Evolutionary conservation across 495 filamentous ascomycete genomes (phyloP).

Genomic region (Pyrenula aspistea): DNA sequence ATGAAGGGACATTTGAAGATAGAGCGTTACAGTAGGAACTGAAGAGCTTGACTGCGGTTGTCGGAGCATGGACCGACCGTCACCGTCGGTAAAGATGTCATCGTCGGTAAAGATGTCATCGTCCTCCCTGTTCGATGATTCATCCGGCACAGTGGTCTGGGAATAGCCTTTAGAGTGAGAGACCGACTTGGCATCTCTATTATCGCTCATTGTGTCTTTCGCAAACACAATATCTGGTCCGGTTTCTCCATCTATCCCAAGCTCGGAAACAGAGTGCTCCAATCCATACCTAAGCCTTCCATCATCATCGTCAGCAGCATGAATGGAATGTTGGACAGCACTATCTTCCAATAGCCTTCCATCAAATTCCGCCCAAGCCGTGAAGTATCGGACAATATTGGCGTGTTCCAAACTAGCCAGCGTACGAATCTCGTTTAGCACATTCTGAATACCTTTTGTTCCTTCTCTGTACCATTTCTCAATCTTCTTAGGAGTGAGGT

Average conservation of each 20-base stretch:
- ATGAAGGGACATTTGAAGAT: constrained; percentile 45
- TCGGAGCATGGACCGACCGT: constrained; percentile 26
- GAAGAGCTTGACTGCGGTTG: constrained; percentile 13
- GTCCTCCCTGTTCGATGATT: constrained; percentile 10
- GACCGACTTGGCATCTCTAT: constrained; percentile 30
- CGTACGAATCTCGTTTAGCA: constrained; percentile 41
- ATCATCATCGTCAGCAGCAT: neutral
- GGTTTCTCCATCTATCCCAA: neutral
- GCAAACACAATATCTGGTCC: constrained; percentile 10
- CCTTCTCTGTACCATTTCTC: constrained; percentile 32
- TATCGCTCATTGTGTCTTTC: constrained; percentile 15
- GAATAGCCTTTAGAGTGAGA: constrained; percentile 21
- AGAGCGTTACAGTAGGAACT: constrained; percentile 30
- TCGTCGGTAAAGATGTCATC: constrained; percentile 26
- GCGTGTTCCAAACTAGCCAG: constrained; percentile 40
- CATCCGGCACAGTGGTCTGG: constrained; percentile 19
- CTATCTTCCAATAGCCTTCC: constrained; percentile 17
- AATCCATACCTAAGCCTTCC: constrained; percentile 1
- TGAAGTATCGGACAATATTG: constrained; percentile 42
- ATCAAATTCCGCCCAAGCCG: constrained; percentile 34
- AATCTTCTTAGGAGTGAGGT: constrained; percentile 32
- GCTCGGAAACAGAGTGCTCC: neutral
- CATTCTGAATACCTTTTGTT: constrained; percentile 32
- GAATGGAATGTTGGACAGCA: constrained; percentile 5
- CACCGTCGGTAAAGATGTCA: constrained; percentile 40